Evolutionary conservation across 2,329 filamentous ascomycete genomes (phyloP).

Genomic region (Beauveria sp.): DNA sequence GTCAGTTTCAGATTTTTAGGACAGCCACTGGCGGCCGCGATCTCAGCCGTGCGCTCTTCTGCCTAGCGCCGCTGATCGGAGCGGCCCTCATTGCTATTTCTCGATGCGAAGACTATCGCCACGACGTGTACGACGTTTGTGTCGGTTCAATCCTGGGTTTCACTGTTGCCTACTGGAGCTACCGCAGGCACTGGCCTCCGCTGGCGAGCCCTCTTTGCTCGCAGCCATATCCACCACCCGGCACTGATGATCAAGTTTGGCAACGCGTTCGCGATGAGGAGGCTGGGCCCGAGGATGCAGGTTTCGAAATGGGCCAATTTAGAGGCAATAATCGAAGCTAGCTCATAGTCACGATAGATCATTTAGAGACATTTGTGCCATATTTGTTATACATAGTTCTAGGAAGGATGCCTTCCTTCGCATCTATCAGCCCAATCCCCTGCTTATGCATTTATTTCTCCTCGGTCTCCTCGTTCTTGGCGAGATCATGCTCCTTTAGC

Average conservation of each 20-base stretch:
- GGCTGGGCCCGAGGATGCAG: constrained; percentile 36
- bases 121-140: constrained; percentile 63
- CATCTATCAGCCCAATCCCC: constrained; percentile 10
- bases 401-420: background rate
- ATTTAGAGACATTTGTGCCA: background rate
- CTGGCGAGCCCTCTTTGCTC: constrained; percentile 45
- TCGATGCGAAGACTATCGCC: constrained; percentile 61
- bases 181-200: constrained; percentile 55
- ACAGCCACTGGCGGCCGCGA: constrained; percentile 38
- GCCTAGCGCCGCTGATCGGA: constrained; percentile 50
- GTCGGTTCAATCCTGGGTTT: constrained; percentile 54
- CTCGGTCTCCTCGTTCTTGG: constrained; percentile 72
- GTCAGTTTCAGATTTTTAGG: constrained; percentile 54
- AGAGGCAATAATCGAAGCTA: background rate
- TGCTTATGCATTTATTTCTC: constrained; percentile 41
- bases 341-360: background rate
- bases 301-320: constrained; percentile 25
- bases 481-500: constrained; percentile 90
- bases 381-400: constrained; percentile 13
- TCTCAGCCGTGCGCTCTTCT: constrained; percentile 48
- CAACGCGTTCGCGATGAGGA: constrained; percentile 47
- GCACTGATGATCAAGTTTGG: constrained; percentile 28
- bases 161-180: constrained; percentile 56
- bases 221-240: constrained; percentile 48
- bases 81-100: constrained; percentile 63